phyloP scores from a whole-genome alignment of 2,329 filamentous ascomycete genomes.

The Dactylella cylindrospora region DNA sequence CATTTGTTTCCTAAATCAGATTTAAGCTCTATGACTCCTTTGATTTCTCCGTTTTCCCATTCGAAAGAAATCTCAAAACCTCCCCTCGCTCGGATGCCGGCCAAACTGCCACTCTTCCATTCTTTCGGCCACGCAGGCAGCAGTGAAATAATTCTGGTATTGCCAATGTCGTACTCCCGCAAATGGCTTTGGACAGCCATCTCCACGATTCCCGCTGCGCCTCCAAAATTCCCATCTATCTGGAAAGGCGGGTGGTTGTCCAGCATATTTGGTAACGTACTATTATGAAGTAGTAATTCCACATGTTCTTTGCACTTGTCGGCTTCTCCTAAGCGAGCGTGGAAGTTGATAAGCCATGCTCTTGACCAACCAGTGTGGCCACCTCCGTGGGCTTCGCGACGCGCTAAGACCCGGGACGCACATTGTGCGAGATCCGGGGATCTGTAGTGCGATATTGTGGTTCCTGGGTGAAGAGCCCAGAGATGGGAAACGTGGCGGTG shows the following conservation, averaged over 20 bases:
- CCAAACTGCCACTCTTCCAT: conserved; percentile 52
- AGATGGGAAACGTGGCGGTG: conserved; percentile 59
- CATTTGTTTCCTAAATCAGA: conserved; percentile 3
- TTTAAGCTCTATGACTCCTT: conserved; percentile 1
- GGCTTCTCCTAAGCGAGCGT: conserved; percentile 55
- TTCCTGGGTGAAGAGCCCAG: conserved; percentile 57
- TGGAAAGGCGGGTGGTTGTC: conserved; percentile 57
- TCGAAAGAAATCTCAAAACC: conserved; percentile 53
- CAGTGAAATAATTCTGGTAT: conserved; percentile 51
- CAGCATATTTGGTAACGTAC: conserved; percentile 55
- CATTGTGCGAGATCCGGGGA: conserved; percentile 46
- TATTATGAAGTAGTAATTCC: conserved; percentile 52
- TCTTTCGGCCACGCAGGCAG: conserved; percentile 52
- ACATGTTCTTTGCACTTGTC: conserved; percentile 53
- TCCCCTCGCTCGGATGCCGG: conserved; percentile 51
- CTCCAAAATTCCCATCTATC: conserved; percentile 59
- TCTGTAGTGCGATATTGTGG: conserved; percentile 51
- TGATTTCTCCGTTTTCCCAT: conserved; percentile 50
- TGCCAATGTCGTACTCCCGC: background rate
- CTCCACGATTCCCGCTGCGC: conserved; percentile 56
- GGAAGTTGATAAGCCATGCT: conserved; percentile 58
- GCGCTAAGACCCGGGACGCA: conserved; percentile 49
- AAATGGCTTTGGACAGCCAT: conserved; percentile 54
- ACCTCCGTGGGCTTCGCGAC: conserved; percentile 53
- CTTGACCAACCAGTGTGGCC: conserved; percentile 60